Percentiles rank a stretch among this genome's conserved stretches.
Conservation (phyloP, 345 rosid species). For the Hibiscus syriacus region DNA sequence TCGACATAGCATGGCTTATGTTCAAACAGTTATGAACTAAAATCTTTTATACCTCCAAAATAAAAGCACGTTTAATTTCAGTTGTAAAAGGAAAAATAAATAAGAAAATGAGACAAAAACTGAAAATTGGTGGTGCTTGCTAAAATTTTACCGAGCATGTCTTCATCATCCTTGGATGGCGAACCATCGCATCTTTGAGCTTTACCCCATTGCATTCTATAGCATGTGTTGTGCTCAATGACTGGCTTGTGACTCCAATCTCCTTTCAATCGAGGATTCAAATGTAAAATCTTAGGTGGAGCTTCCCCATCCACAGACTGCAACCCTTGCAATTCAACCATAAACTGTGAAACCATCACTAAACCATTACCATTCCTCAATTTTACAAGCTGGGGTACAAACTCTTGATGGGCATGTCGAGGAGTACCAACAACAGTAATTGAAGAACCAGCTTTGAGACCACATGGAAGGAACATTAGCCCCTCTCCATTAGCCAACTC, state of each 20-base stretch:
- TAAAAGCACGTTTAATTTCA: background rate
- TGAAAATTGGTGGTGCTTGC: background rate
- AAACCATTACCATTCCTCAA: constrained; percentile 37
- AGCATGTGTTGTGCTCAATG: constrained; percentile 96
- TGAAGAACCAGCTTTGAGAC: constrained; percentile 90
- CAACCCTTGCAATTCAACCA: constrained; percentile 92
- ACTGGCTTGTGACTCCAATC: constrained; percentile 86
- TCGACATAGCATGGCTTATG: background rate
- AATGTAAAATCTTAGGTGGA: constrained; percentile 90
- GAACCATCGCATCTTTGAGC: constrained; percentile 93
- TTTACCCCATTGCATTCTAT: constrained; percentile 98
- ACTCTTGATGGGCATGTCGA: constrained; percentile 70
- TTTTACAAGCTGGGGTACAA: constrained; percentile 65
- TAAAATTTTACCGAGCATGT: constrained; percentile 59
- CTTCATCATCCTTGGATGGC: constrained; percentile 68
- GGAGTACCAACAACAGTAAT: constrained; percentile 91
- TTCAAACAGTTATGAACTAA: background rate
- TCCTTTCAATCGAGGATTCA: constrained; percentile 89
- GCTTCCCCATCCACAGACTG: constrained; percentile 91
- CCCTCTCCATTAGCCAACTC: constrained; percentile 54
- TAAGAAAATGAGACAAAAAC: background rate
- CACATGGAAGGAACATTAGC: constrained; percentile 90
- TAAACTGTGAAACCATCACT: constrained; percentile 86
- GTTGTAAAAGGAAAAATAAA: background rate
- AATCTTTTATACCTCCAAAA: background rate